Percentiles rank a stretch among this genome's conserved stretches.
Evolutionary conservation across 352 stramenopile species (phyloP).

Genomic region (Pythium monospermum): DNA sequence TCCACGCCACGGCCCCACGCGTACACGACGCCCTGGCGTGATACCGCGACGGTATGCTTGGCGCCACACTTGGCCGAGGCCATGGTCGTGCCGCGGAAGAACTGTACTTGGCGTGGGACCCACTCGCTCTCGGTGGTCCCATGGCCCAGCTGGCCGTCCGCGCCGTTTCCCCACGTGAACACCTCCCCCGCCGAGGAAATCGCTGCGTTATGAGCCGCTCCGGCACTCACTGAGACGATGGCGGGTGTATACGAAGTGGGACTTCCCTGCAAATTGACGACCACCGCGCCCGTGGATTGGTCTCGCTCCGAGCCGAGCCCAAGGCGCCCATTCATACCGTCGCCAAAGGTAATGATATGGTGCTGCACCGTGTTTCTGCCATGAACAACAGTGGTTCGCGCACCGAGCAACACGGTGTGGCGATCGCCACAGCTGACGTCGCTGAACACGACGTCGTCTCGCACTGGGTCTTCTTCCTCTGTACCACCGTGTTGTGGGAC

Average conservation of each 20-base stretch:
- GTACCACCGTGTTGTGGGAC: not conserved
- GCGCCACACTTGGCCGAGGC: constrained; percentile 29
- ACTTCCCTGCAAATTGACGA: constrained; percentile 35
- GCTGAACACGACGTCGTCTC: constrained; percentile 42
- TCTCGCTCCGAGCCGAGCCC: constrained; percentile 51
- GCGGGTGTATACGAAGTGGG: constrained; percentile 15
- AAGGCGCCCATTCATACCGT: constrained; percentile 63
- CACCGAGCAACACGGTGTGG: constrained; percentile 48
- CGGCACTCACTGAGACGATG: constrained; percentile 41
- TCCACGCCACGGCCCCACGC: constrained; percentile 46
- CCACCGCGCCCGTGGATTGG: constrained; percentile 27
- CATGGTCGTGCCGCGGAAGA: constrained; percentile 34
- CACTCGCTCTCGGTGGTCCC: constrained; percentile 44
- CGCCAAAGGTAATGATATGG: constrained; percentile 57
- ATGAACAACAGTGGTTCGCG: not conserved
- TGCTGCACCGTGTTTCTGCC: constrained; percentile 20
- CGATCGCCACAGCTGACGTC: constrained; percentile 67
- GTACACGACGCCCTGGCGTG: constrained; percentile 42
- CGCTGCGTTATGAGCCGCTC: constrained; percentile 43
- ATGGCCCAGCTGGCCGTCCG: constrained; percentile 58
- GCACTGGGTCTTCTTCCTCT: constrained; percentile 8
- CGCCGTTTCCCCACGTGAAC: constrained; percentile 61
- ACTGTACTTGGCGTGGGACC: constrained; percentile 44
- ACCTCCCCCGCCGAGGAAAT: constrained; percentile 43
- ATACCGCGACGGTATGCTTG: constrained; percentile 48